Percentiles rank a stretch among this genome's conserved stretches.
Evolutionary conservation across 495 filamentous ascomycete species (phyloP).

Genomic region (Durotheca rogersii): DNA sequence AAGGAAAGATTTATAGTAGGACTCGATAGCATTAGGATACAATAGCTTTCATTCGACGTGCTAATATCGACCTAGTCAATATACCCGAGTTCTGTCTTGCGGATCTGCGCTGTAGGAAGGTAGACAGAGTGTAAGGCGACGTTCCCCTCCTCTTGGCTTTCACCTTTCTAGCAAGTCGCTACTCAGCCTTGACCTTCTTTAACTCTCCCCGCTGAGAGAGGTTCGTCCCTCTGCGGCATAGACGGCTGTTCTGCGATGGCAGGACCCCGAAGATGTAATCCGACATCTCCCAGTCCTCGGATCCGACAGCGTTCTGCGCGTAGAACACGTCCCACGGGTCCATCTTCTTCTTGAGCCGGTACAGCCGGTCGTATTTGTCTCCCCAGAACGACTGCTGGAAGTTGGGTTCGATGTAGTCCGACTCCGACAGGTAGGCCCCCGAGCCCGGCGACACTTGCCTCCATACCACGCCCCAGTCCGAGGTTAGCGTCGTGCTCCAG

Average conservation of each 20-base stretch:
- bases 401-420: conserved; percentile 54
- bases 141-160: no score
- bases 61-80: no score
- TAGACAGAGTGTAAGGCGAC: no score
- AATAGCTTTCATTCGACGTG: no score
- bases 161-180: no score
- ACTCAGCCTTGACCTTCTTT: not conserved
- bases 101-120: no score
- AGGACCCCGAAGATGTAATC: conserved; percentile 34
- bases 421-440: conserved; percentile 46
- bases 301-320: conserved; percentile 52
- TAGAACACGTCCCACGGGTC: conserved; percentile 55
- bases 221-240: conserved; percentile 30
- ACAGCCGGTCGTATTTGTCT: conserved; percentile 44
- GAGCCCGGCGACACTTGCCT: conserved; percentile 40
- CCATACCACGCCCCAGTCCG: conserved; percentile 49
- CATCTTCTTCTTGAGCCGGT: conserved; percentile 49
- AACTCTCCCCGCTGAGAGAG: not conserved
- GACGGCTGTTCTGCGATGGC: conserved; percentile 36
- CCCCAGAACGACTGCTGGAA: conserved; percentile 59
- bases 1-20: no score
- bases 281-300: conserved; percentile 44
- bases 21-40: no score
- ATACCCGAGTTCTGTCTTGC: no score
- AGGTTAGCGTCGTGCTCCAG: conserved; percentile 50